phyloP scores from a whole-genome alignment of 306 rosid genomes.

The Quercus rubra region DNA sequence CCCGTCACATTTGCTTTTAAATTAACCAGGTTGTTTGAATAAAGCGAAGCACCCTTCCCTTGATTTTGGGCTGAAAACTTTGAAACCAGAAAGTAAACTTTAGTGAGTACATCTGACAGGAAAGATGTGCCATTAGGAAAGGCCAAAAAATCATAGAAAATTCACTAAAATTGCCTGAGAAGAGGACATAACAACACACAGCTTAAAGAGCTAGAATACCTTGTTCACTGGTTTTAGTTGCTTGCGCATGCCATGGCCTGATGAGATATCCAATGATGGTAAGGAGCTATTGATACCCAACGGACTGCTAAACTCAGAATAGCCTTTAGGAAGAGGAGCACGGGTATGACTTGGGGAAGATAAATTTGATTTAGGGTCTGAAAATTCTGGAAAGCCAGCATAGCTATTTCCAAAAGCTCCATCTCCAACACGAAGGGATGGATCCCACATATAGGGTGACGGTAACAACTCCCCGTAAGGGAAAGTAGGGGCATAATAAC shows the following conservation, averaged over 20 bases:
- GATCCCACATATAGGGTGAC: constrained; percentile 49
- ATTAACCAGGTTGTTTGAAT: constrained; percentile 45
- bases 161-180: constrained; percentile 20
- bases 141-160: constrained; percentile 39
- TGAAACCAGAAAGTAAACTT: constrained; percentile 41
- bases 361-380: constrained; percentile 36
- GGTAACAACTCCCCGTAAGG: constrained; percentile 50
- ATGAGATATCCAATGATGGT: constrained; percentile 34
- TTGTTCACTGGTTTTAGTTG: constrained; percentile 54
- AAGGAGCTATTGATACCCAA: constrained; percentile 30
- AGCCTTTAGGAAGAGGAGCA: constrained; percentile 35
- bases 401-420: constrained; percentile 38
- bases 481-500: constrained; percentile 43
- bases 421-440: constrained; percentile 42
- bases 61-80: constrained; percentile 54
- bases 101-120: constrained; percentile 43
- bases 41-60: constrained; percentile 50
- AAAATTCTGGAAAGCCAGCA: constrained; percentile 37
- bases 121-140: constrained; percentile 30
- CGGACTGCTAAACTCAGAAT: constrained; percentile 24
- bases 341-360: constrained; percentile 41
- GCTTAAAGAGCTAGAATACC: constrained; percentile 31
- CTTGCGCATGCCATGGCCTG: constrained; percentile 44
- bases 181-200: neutral
- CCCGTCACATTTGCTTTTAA: constrained; percentile 43